A percentile compares a stretch with the other conserved stretches of the same genome.
Conservation (phyloP, 2,329 filamentous ascomycete species). For the Sporothrix variecibatus region DNA sequence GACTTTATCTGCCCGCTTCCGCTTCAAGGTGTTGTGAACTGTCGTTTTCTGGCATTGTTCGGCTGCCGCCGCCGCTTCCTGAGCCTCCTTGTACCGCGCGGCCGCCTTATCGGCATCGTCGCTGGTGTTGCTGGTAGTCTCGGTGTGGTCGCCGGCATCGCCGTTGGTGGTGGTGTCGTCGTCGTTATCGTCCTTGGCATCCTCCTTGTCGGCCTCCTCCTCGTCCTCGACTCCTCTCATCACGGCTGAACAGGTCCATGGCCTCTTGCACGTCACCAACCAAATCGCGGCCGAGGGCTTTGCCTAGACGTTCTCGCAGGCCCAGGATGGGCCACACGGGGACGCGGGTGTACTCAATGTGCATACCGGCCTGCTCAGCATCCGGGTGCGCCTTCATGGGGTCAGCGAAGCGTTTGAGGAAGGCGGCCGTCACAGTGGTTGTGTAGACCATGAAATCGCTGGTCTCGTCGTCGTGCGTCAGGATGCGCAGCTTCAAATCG, state of each 20-base stretch:
- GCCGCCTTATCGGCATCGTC: not conserved
- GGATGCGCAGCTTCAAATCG: slow-evolving; percentile 52
- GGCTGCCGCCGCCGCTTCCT: slow-evolving; percentile 41
- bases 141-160: not conserved
- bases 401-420: slow-evolving; percentile 53
- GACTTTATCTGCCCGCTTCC: slow-evolving; percentile 41
- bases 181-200: not conserved
- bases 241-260: slow-evolving; percentile 32
- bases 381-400: slow-evolving; percentile 43
- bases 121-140: not conserved
- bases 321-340: slow-evolving; percentile 58
- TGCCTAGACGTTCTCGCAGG: slow-evolving; percentile 56
- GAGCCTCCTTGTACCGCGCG: slow-evolving; percentile 45
- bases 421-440: slow-evolving; percentile 49
- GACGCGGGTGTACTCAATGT: slow-evolving; percentile 52
- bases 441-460: slow-evolving; percentile 58
- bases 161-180: not conserved
- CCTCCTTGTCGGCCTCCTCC: slow-evolving; percentile 31
- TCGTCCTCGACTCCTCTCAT: slow-evolving; percentile 31
- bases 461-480: slow-evolving; percentile 53
- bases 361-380: slow-evolving; percentile 39
- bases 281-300: slow-evolving; percentile 54
- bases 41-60: slow-evolving; percentile 29
- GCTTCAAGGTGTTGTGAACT: slow-evolving; percentile 35
- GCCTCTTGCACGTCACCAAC: slow-evolving; percentile 42